phyloP scores from a whole-genome alignment of 2,329 filamentous ascomycete species.

The Curvularia eragrostidis region DNA sequence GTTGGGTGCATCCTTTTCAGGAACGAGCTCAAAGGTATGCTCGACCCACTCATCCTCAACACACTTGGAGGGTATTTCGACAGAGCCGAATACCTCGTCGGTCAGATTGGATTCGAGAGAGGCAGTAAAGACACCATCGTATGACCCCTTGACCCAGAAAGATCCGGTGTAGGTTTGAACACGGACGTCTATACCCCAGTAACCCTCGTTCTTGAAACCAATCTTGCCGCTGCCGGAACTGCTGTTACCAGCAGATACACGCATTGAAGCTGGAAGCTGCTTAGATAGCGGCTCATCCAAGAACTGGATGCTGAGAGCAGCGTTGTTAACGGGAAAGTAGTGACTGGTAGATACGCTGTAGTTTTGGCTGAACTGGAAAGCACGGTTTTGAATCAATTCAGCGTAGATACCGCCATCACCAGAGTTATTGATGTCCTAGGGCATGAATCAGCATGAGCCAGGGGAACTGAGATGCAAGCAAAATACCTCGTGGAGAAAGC shows the following conservation, averaged over 20 bases:
- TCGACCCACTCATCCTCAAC: slow-evolving; percentile 49
- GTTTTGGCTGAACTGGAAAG: slow-evolving; percentile 63
- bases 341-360: slow-evolving; percentile 36
- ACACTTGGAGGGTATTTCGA: slow-evolving; percentile 38
- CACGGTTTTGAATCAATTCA: slow-evolving; percentile 73
- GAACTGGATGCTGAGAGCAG: slow-evolving; percentile 48
- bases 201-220: slow-evolving; percentile 59
- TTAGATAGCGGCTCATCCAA: slow-evolving; percentile 53
- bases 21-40: slow-evolving; percentile 50
- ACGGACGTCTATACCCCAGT: slow-evolving; percentile 60
- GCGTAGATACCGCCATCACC: slow-evolving; percentile 77
- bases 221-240: slow-evolving; percentile 49
- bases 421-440: slow-evolving; percentile 65
- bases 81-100: slow-evolving; percentile 51
- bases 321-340: slow-evolving; percentile 45
- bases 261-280: slow-evolving; percentile 54
- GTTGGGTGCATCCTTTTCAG: slow-evolving; percentile 50
- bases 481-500: slow-evolving; percentile 41
- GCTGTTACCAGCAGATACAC: slow-evolving; percentile 48
- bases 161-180: slow-evolving; percentile 58
- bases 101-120: slow-evolving; percentile 52
- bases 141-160: slow-evolving; percentile 56
- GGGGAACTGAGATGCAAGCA: too few relatives aligned
- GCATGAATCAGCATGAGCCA: slow-evolving; percentile 1
- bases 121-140: slow-evolving; percentile 48